Base-by-base conservation (phyloP, 2,329 filamentous ascomycete genomes). In the Biscogniauxia sp. region DNA sequence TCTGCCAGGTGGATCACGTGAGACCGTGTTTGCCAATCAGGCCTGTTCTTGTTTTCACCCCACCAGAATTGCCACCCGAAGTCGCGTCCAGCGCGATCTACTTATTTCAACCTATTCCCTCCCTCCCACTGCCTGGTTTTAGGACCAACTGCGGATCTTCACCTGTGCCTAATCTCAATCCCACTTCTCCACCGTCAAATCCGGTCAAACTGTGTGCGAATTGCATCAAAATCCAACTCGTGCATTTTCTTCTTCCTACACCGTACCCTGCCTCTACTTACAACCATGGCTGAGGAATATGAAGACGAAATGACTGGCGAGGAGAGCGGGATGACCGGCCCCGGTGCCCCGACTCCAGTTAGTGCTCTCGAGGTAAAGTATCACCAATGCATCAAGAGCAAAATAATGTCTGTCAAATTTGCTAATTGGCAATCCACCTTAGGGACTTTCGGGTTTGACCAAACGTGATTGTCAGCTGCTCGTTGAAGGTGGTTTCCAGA, bases 401-500 rank as follows among this genome's bases (percentile, higher is more conserved):
- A 51, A 28, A 25, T 37, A 20, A 19, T 53, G 41, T 5, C 15
- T 25, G 20, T 20, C 13, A 50, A 53, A 53, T 45, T 20, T 55
- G 53, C 32, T 25, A 19, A 28, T 37, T 52, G 9, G 6, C 6
- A 28, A 52, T 45, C 61, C n/a, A 25, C 55, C 56, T 9, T n/a
- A 97, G 93, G 94, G 94, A 28, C 81, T 97, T 63, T 88, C 90
- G 53, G 94, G 94, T 15, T 79, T 98, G 67, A 97, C 93, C n/a
- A 93, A 93, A 69, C 88, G 96, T 71, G 95, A 99, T 74, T 96
- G 98, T 69, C 95, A 97, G 74, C 82, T 97, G 49, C 87, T 99
- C 20, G 82, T 96, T 19, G 94, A 98, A 71, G 93, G 91, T 49
- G 95, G 95, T 5, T 98, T 88, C 76, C 92, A 98, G 74, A 99